Base-by-base conservation (phyloP, 805 yeast species). In the Ogataea neopini region DNA sequence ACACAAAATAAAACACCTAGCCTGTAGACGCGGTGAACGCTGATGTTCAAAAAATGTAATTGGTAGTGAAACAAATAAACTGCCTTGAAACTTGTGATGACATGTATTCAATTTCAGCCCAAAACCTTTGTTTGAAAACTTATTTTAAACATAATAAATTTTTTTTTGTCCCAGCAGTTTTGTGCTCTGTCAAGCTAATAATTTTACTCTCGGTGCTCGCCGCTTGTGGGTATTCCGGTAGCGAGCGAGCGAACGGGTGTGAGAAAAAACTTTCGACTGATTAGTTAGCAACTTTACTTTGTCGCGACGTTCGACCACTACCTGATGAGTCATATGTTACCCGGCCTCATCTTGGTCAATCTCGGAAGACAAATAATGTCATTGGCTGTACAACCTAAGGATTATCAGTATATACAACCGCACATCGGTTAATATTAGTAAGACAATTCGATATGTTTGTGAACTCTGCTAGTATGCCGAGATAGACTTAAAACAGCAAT, bases 161-260 rank as follows among this genome's bases (percentile, higher is more conserved):
- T n/a, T 39, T 26, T 26, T 38, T 37, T 37, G 40, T 39, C 28
- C 28, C 42, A 32, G 33, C 42, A 39, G n/a, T 39, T 37, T 23
- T 10, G 42, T 18, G 32, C 32, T 39, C 42, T 28, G 23, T 26
- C 42, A 39, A 39, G 17, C 19, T 3, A 15, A 25, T 7, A 25
- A 36, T 14, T 20, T 17, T 13, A 18, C 23, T 19, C 37, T 19
- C 37, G 25, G 25, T 22, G 37, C 37, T 34, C 23, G 37, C 23
- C 37, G 23, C 17, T 34, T 34, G 23, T 34, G 37, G 37, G 37
- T 34, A 18, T 17, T 19, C 37, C 37, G 37, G 37, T 30, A 30
- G 17, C 15, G 34, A 30, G n/a, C 13, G 10, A 5, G 10, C 34
- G 4, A 30, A 8, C 8, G 25, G 25, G 25, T 8, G 30, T 8